phyloP scores from a whole-genome alignment of 1,139 yeast species.

The Hanseniaspora gamundiae region DNA sequence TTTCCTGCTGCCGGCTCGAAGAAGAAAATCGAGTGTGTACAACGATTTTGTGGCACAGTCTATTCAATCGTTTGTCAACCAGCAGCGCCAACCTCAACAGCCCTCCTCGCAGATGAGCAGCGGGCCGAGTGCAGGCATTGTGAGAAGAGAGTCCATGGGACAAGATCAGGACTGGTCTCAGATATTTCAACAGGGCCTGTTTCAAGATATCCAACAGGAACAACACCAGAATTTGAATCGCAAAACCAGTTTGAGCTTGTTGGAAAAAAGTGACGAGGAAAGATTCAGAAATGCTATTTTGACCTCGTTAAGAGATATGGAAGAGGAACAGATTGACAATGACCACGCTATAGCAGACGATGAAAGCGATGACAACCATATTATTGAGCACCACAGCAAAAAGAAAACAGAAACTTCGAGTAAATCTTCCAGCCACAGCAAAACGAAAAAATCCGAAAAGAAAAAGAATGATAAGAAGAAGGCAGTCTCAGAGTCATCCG shows the following conservation, averaged over 20 bases:
- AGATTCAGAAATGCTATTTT: background rate
- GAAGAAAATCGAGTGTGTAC: background rate
- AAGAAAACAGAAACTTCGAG: too few relatives aligned
- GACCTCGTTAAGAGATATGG: background rate
- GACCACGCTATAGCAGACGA: background rate
- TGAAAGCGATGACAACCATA: background rate
- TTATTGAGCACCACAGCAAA: background rate
- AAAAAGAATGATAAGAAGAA: background rate
- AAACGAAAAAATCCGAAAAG: background rate
- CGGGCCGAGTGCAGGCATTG: background rate
- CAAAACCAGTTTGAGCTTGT: background rate
- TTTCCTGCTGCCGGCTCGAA: background rate
- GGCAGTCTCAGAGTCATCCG: background rate
- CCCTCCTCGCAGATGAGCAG: background rate
- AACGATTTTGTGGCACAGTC: background rate
- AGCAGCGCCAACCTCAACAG: background rate
- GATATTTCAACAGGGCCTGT: background rate
- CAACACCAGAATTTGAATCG: background rate
- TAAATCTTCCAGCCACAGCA: background rate
- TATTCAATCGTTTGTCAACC: background rate
- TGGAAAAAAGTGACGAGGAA: background rate
- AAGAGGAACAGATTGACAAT: background rate
- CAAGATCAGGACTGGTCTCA: constrained; percentile 1
- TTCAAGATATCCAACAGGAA: background rate
- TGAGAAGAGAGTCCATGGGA: background rate